Evolutionary conservation across 2,329 filamentous ascomycete species (phyloP).

Genomic region (Penicillium sumatraense): DNA sequence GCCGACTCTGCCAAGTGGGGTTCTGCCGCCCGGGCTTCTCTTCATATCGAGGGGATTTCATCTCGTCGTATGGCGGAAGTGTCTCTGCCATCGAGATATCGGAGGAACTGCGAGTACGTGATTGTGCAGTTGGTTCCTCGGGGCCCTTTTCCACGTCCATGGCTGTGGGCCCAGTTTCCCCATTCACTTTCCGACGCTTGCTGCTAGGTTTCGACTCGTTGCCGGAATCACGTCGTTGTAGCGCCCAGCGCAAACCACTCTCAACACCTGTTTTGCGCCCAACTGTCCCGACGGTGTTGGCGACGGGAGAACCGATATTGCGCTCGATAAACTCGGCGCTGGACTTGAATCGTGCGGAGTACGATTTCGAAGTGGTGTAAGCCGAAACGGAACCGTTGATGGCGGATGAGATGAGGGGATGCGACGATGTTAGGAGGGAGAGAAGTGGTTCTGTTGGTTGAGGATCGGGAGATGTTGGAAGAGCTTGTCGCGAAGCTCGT

Average conservation of each 20-base stretch:
- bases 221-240: conserved; percentile 53
- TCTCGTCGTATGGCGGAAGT: conserved; percentile 82
- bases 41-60: conserved; percentile 75
- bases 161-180: conserved; percentile 35
- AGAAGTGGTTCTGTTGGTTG: conserved; percentile 77
- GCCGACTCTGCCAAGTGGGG: conserved; percentile 74
- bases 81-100: conserved; percentile 72
- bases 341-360: conserved; percentile 86
- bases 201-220: conserved; percentile 37
- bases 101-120: conserved; percentile 59
- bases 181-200: conserved; percentile 51
- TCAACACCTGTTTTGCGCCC: conserved; percentile 87
- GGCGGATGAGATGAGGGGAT: conserved; percentile 82
- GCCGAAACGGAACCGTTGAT: conserved; percentile 84
- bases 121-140: conserved; percentile 19
- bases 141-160: conserved; percentile 56
- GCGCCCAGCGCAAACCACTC: conserved; percentile 81
- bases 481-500: conserved; percentile 46
- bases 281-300: conserved; percentile 83
- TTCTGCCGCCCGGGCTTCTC: conserved; percentile 36
- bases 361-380: conserved; percentile 86
- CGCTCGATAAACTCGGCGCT: conserved; percentile 89
- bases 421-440: conserved; percentile 82
- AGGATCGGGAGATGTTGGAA: conserved; percentile 37
- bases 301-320: conserved; percentile 78